Conservation (phyloP, 2,329 filamentous ascomycete genomes). For the Paecilomyces formosus region DNA sequence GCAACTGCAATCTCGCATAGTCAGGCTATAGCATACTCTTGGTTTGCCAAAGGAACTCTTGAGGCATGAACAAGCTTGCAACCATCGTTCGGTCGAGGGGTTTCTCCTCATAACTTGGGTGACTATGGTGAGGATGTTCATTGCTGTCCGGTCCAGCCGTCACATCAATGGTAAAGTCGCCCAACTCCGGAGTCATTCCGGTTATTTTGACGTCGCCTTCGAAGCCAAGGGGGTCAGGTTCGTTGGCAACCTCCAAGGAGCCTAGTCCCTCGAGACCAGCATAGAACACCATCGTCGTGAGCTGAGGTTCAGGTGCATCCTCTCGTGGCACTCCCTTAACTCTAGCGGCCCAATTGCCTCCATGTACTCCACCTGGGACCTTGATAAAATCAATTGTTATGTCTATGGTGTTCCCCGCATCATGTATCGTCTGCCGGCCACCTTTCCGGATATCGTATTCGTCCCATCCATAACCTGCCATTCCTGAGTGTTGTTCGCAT, state of each 20-base stretch:
- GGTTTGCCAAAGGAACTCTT: slow-evolving; percentile 72
- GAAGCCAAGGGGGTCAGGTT: slow-evolving; percentile 45
- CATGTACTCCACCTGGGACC: slow-evolving; percentile 73
- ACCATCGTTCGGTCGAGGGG: slow-evolving; percentile 71
- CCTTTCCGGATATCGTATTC: slow-evolving; percentile 87
- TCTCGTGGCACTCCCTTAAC: slow-evolving; percentile 73
- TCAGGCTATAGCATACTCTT: slow-evolving; percentile 49
- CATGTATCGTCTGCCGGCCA: slow-evolving; percentile 83
- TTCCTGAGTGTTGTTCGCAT: slow-evolving; percentile 89
- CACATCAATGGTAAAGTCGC: slow-evolving; percentile 70
- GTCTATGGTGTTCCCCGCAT: slow-evolving; percentile 79
- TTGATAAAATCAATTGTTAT: slow-evolving; percentile 93
- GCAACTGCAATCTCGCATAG: neutral
- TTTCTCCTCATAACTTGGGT: slow-evolving; percentile 60
- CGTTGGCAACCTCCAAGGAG: slow-evolving; percentile 53
- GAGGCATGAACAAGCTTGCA: slow-evolving; percentile 58
- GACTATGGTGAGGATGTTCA: slow-evolving; percentile 47
- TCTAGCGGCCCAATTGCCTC: slow-evolving; percentile 85
- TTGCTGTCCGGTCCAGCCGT: slow-evolving; percentile 62
- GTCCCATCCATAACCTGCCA: slow-evolving; percentile 96
- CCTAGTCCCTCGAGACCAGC: slow-evolving; percentile 70
- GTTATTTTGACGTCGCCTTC: slow-evolving; percentile 59
- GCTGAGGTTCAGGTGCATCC: slow-evolving; percentile 58
- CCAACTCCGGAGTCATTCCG: slow-evolving; percentile 65
- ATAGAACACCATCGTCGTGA: slow-evolving; percentile 76